Evolutionary conservation across 2,329 filamentous ascomycete genomes (phyloP).

Genomic region (Diaporthe helianthi): DNA sequence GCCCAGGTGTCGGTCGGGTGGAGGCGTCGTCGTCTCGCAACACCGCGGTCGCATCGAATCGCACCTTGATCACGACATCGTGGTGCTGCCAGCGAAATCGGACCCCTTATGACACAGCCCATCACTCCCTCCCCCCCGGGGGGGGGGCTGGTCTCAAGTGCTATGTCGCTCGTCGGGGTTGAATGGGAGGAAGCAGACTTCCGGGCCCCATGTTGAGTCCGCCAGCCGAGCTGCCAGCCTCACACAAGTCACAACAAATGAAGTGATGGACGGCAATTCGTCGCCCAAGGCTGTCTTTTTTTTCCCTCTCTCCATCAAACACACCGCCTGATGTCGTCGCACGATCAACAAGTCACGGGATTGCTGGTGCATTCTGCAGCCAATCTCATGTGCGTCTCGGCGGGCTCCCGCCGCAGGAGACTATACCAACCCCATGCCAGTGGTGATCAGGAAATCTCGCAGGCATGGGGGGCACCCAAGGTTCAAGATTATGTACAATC

Average conservation of each 20-base stretch:
- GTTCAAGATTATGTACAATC: no score
- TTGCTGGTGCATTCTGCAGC: neutral
- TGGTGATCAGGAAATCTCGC: neutral
- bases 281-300: neutral
- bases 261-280: neutral
- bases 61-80: neutral
- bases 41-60: neutral
- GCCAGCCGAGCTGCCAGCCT: neutral
- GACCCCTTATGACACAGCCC: neutral
- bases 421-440: neutral
- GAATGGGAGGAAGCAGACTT: neutral
- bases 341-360: conserved; percentile 24
- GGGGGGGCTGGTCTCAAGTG: no score
- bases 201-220: neutral
- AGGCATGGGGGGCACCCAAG: neutral
- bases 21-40: neutral
- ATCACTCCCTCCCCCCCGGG: no score
- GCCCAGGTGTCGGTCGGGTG: neutral
- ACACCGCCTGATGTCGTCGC: conserved; percentile 17
- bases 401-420: neutral
- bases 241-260: neutral
- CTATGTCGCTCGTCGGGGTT: neutral
- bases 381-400: neutral
- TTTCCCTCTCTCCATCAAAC: no score
- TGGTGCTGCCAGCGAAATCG: neutral